Evolutionary conservation across 345 rosid genomes (phyloP), one percentile per base, ranked within the genome.

Genomic region (Erysimum cheiranthoides): DNA sequence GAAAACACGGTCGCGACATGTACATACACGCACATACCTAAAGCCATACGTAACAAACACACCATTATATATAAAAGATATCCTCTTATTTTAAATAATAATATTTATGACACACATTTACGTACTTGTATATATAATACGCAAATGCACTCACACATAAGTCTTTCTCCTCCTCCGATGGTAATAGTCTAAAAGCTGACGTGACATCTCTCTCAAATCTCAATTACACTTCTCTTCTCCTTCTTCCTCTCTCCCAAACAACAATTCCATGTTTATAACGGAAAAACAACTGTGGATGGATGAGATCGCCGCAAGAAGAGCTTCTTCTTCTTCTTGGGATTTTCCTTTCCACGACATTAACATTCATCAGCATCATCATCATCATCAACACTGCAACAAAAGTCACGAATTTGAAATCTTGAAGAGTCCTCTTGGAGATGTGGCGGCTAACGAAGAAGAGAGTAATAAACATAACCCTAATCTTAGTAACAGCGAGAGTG

Each of bases 261-360:
- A 9, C 17, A 61, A 42, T 34, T 39, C 57, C 11, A 76, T 76
- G 71, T 63, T 63, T 70, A 46, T 70, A 57, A 46, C 76, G 76
- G 80, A 70, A 63, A 71, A 77, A 56, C 71, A 63, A 47, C 39
- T 69, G 66, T 77, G 80, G 80, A 71, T 63, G 53, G 76, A 77
- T 71, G 75, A 76, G 53, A 36, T 70, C 28, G 35, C 60, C 25
- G 53, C 61, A 34, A 78, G 76, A 49, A 68, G 58, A 77, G 60
- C 77, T 74, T 61, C 80, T 70, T 70, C 79, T 53, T 69, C 80
- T 63, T 70, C 82, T 65, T 70, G 86, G 82, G 75, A 72, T 62
- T 84, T 83, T 68, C 80, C 78, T 70, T 79, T 80, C 49, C 61
- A 45, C 70, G 74, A 76, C 42, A 76, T n/a, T 43, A 69, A 61